A percentile compares a stretch with the other conserved stretches of the same genome.
phyloP scores from a whole-genome alignment of 352 stramenopile genomes.

The Phytophthora foliorum region DNA sequence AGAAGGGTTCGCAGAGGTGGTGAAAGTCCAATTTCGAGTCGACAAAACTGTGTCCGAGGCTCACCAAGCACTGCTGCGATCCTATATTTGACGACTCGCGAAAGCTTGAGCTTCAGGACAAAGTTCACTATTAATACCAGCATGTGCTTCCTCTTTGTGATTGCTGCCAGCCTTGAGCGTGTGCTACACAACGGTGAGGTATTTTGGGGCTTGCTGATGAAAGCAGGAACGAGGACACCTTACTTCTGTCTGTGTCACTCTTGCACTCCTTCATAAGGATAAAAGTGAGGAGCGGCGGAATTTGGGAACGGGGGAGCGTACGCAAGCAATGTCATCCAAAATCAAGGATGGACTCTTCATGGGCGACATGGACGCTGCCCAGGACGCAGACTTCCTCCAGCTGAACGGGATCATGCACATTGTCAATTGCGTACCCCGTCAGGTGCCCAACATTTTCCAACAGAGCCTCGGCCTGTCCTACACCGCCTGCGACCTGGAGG shows the following conservation, averaged over 20 bases:
- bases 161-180: conserved; percentile 9
- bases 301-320: conserved; percentile 19
- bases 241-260: conserved; percentile 22
- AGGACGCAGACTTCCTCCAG: conserved; percentile 94
- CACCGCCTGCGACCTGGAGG: conserved; percentile 71
- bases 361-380: conserved; percentile 92
- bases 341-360: conserved; percentile 96
- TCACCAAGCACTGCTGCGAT: conserved; percentile 55
- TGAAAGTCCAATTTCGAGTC: conserved; percentile 75
- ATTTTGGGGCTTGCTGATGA: conserved; percentile 33
- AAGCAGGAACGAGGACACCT: background rate
- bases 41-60: conserved; percentile 45
- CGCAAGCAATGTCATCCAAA: conserved; percentile 92
- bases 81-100: conserved; percentile 60
- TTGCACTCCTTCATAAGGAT: conserved; percentile 31
- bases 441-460: conserved; percentile 94
- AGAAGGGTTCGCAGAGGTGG: conserved; percentile 81
- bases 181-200: conserved; percentile 17
- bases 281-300: conserved; percentile 18
- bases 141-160: conserved; percentile 12
- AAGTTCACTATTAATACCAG: conserved; percentile 41
- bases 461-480: conserved; percentile 89
- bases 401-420: conserved; percentile 94
- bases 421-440: conserved; percentile 92
- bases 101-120: conserved; percentile 20